Evolutionary conservation across 768 basidiomycete species (phyloP), one percentile per base, ranked within the genome.

Genomic region (Leucogyrophana mollusca): DNA sequence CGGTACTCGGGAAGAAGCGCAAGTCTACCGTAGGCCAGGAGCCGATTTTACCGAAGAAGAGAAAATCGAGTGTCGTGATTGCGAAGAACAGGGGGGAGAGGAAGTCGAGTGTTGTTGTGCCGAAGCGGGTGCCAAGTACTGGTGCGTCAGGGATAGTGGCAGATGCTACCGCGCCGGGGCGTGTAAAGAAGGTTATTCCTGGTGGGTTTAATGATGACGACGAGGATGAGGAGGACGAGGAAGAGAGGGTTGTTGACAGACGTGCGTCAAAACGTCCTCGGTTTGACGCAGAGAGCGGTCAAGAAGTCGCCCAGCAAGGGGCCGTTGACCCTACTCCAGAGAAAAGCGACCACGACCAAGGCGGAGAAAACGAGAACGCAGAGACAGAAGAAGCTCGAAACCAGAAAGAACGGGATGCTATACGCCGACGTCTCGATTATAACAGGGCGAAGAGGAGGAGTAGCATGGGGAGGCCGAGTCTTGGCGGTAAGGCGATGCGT

Each of bases 401-500:
- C 40, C 60, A 73, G 47, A 74, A 67, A 53, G 74, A 81, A 69
- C 68, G 68, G 38, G 82, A 86, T 36, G 80, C 76, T 0, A 76
- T 86, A 37, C 76, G 77, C 51, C 75, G 79, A 56, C 82, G 78
- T 64, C 65, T 90, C 6, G 85, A 89, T 46, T 67, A 73, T 13
- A 86, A 77, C 58, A 82, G 79, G 50, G 84, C 85, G 9, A 75
- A 77, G 59, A 72, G 88, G 53, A 73, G 85, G 56, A 90, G 87
- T 53, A 89, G 86, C 51, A 74, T 73, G 53, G 67, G 56, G n/a
- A 60, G 54, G 9, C 64, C 43, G 67, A 73, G 73, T 50, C 52
- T 66, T 42, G 70, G 69, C 35, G 58, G 67, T 49, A 71, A 65
- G 22, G 62, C 71, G 50, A 76, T 80, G 56, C 65, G 75, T 61